Evolutionary conservation across 345 rosid species (phyloP), one percentile per base, ranked within the genome.

Genomic region (Turritis glabra): DNA sequence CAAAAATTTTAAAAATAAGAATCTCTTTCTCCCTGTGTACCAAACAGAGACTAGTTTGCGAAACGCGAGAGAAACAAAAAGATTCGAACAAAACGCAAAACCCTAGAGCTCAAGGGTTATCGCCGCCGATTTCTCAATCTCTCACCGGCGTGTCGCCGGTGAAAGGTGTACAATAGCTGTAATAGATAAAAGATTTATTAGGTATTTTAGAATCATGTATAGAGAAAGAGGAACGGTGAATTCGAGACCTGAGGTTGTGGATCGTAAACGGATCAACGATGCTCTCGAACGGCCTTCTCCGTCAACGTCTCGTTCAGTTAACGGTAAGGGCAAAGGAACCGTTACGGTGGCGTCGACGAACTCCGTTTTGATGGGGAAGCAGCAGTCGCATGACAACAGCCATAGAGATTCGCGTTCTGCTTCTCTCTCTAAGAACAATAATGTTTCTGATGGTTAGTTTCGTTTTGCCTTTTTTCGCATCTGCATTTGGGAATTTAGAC

Each of bases 181-280:
- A 22, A 5, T 1, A 47, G 56, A 44, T 10, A 69, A 69, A 8
- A 72, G 53, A 61, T 47, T 59, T 18, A 13, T 72, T 19, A 27
- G 69, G 51, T 23, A 18, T 37, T 38, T 61, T 5, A 61, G 64
- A 37, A 26, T 19, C 66, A 77, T 77, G 80, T 40, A 64, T 37
- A 64, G 43, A 14, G 90, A 86, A 5, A 80, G 93, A 76, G 90
- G 83, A 29, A 52, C 56, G 5, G 88, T 81, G 38, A 85, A 82
- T 40, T 87, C 92, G 65, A 91, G 87, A 85, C 65, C 87, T 46
- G 98, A 87, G 77, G 81, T 80, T 22, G 84, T 80, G 67, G 92
- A 90, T 88, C 96, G 93, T 75, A 91, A 90, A 80, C 87, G 90
- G 77, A 85, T 88, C 83, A 88, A 83, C 73, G 95, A 90, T 43